Evolutionary conservation across 1,139 yeast species (phyloP), one percentile per base, ranked within the genome.

Genomic region (Sugiyamaella pinicola): DNA sequence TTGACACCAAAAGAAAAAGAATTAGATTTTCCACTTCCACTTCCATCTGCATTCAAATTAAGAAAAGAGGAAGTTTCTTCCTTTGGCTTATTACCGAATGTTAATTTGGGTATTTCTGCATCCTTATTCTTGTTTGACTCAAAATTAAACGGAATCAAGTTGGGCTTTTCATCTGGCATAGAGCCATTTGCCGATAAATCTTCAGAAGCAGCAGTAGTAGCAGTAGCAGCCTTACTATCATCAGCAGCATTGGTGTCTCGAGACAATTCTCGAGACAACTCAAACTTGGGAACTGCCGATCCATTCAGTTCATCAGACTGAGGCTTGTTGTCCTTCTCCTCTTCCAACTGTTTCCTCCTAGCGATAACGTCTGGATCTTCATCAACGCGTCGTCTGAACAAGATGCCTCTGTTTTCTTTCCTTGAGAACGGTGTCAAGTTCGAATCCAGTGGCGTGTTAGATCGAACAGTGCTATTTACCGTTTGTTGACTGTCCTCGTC

Each of bases 281-380:
- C 10, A n/a, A 22, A 12, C 4, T 21, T 17, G 24, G 41, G 13
- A 19, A 12, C 26, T 7, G 13, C 29, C 6, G 24, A 4, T 22
- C 28, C 41, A n/a, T 12, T 29, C n/a, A n/a, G 13, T 13, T 29
- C 31, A 21, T 31, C 39, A 22, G 33, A 12, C 18, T 21, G 21
- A 19, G 39, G 22, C 43, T 26, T 22, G 31, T 35, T 34, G 4
- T 28, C 34, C n/a, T 35, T 21, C 21, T 34, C 41, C 28, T 45
- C 45, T 21, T 46, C 42, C 33, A 49, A 48, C 28, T 53, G 46
- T 17, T 47, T 43, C 24, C 52, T 33, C 10, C 57, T 33, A 15
- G 48, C 52, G 17, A 49, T 17, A 8, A 53, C 37, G n/a, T 47
- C 51, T 1, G 54, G 46, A 41, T 54, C 52, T 34, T 50, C 55